Evolutionary conservation across 148 eudicot species (phyloP).

Genomic region (Bassia scoparia): DNA sequence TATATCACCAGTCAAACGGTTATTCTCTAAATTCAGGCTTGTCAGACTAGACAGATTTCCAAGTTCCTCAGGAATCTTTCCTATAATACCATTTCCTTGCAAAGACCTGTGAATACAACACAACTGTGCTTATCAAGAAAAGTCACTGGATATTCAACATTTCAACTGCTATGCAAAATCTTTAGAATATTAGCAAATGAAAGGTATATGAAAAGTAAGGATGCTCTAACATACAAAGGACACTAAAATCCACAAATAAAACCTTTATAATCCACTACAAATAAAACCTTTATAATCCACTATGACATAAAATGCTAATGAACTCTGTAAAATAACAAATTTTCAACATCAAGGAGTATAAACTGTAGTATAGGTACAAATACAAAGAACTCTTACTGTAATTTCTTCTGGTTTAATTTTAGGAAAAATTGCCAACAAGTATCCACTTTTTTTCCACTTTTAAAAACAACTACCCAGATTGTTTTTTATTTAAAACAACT

Average conservation of each 20-base stretch:
- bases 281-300: background rate
- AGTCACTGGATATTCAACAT: background rate
- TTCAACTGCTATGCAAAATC: background rate
- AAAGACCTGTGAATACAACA: slow-evolving; percentile 44
- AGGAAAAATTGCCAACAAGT: too few species aligned
- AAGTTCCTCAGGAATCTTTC: slow-evolving; percentile 62
- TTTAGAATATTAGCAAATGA: background rate
- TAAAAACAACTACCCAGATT: too few species aligned
- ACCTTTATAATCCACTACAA: background rate
- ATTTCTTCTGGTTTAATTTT: background rate
- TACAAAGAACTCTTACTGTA: background rate
- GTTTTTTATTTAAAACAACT: too few species aligned
- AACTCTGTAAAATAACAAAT: too few species aligned
- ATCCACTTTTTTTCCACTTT: too few species aligned
- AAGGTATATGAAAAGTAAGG: background rate
- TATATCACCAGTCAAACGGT: slow-evolving; percentile 69
- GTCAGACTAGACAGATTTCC: slow-evolving; percentile 71
- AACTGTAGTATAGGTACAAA: background rate
- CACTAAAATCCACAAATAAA: too few species aligned
- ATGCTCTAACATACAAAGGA: background rate
- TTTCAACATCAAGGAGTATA: background rate
- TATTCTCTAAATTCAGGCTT: slow-evolving; percentile 67
- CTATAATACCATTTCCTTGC: slow-evolving; percentile 74
- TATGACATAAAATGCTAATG: background rate
- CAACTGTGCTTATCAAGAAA: background rate